phyloP scores from a whole-genome alignment of 2,329 filamentous ascomycete genomes.

The Penicillium sp. region DNA sequence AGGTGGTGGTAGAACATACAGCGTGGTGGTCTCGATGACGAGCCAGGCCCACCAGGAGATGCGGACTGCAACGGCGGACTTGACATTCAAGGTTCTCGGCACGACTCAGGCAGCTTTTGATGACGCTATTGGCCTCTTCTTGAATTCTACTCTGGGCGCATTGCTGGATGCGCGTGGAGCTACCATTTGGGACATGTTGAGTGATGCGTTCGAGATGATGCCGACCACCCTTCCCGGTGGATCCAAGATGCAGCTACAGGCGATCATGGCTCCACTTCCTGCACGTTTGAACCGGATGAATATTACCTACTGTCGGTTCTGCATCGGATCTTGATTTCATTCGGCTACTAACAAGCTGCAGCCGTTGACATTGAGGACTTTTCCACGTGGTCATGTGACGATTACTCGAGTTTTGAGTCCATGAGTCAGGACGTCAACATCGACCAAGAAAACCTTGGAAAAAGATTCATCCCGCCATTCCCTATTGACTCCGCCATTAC shows the following conservation, averaged over 20 bases:
- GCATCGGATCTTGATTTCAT: not conserved
- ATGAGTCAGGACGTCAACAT: constrained; percentile 52
- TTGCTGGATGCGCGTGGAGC: constrained; percentile 12
- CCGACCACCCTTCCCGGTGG: constrained; percentile 6
- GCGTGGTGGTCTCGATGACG: not conserved
- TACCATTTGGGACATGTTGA: constrained; percentile 6
- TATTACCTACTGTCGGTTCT: constrained; percentile 7
- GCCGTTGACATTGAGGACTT: constrained; percentile 13
- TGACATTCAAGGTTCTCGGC: constrained; percentile 4
- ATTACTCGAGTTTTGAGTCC: constrained; percentile 78
- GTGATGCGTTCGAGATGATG: constrained; percentile 1
- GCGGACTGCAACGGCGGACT: constrained; percentile 6
- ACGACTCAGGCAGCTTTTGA: constrained; percentile 3
- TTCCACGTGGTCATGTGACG: constrained; percentile 15
- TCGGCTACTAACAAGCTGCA: not conserved
- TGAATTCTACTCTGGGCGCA: constrained; percentile 3
- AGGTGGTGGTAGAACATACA: not conserved
- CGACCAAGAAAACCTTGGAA: constrained; percentile 17
- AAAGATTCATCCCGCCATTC: constrained; percentile 19
- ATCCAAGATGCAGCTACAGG: constrained; percentile 1
- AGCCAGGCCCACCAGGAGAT: not conserved
- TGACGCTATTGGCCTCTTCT: not conserved
- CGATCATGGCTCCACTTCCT: not conserved
- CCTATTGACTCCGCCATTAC: constrained; percentile 1
- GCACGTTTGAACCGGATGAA: not conserved